Evolutionary conservation across 306 rosid genomes (phyloP), one percentile per base, ranked within the genome.

Genomic region (Quercus alba): DNA sequence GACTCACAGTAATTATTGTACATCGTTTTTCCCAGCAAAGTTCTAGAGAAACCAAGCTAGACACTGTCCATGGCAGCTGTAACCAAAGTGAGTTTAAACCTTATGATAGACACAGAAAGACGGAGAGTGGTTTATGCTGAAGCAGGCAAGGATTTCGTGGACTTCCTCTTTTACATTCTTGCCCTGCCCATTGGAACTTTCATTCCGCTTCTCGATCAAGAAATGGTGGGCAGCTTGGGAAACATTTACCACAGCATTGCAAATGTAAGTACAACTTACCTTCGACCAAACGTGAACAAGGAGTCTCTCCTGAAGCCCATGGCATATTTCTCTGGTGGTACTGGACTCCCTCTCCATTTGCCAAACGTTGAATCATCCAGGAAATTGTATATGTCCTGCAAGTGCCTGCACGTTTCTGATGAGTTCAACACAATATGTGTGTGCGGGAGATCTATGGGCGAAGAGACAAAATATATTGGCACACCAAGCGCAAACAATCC

Each of bases 241-340:
- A 84, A 25, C 3, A 76, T 84, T 0, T 84, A 84, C 26, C 3
- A 72, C 11, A 80, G 87, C 17, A 56, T 80, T 17, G 79, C 77
- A 25, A 73, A 10, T 17, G 31, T 84, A 0, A 57, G 28, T 26
- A 7, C 35, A 9, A 57, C 52, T 6, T 80, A 76, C 14, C 17
- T 80, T 18, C 73, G 63, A 21, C 68, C 84, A 0, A 19, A 44
- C 4, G 3, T 26, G 3, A 3, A 44, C 21, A 76, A 76, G 41
- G 61, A 33, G n/a, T 21, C 3, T 1, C 59, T 80, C 0, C 66
- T 84, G 0, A 33, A 76, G 5, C 84, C 84, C 5, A 72, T 30
- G 1, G 13, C 38, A 62, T 10, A 63, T 10, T 2, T 62, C 28
- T 31, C 6, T 26, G 57, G 26, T 13, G 1, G 14, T 44, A 44